A percentile compares a stretch with the other conserved stretches of the same genome.
phyloP scores from a whole-genome alignment of 2,329 filamentous ascomycete genomes.

The Mariannaea sp. region DNA sequence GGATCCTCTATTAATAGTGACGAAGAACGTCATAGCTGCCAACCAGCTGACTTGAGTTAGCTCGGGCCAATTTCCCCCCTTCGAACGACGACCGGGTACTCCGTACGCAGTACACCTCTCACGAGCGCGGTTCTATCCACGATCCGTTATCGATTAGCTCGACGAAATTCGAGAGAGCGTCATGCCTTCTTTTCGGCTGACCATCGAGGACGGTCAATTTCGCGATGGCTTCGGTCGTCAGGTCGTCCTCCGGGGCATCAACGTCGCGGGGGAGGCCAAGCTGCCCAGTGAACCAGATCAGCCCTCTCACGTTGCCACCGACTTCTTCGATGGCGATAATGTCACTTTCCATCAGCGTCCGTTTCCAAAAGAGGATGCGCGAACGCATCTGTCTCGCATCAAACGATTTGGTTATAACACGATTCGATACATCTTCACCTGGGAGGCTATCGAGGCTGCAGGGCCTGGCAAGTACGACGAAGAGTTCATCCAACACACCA shows the following conservation, averaged over 20 bases:
- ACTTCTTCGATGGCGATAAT: conserved; percentile 91
- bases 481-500: conserved; percentile 89
- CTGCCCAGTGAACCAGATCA: conserved; percentile 80
- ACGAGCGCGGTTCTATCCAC: background rate
- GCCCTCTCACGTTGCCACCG: conserved; percentile 75
- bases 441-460: conserved; percentile 96
- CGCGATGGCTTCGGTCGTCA: conserved; percentile 81
- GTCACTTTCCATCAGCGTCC: conserved; percentile 88
- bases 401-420: conserved; percentile 94
- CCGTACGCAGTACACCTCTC: conserved; percentile 2
- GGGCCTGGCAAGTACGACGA: conserved; percentile 94
- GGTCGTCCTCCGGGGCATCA: conserved; percentile 90
- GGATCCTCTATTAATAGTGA: conserved; percentile 8
- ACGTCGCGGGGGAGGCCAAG: conserved; percentile 89
- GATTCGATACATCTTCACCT: conserved; percentile 95
- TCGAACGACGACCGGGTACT: too few relatives aligned
- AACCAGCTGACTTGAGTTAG: conserved; percentile 20
- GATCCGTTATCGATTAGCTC: background rate
- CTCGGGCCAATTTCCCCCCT: conserved; percentile 23
- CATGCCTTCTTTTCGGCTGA: conserved; percentile 78
- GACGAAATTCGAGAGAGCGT: conserved; percentile 2
- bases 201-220: conserved; percentile 85
- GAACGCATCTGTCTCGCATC: conserved; percentile 82
- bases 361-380: conserved; percentile 81
- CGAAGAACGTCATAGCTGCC: conserved; percentile 34